Conservation (phyloP, 495 filamentous ascomycete species). For the Annulohypoxylon moriforme region DNA sequence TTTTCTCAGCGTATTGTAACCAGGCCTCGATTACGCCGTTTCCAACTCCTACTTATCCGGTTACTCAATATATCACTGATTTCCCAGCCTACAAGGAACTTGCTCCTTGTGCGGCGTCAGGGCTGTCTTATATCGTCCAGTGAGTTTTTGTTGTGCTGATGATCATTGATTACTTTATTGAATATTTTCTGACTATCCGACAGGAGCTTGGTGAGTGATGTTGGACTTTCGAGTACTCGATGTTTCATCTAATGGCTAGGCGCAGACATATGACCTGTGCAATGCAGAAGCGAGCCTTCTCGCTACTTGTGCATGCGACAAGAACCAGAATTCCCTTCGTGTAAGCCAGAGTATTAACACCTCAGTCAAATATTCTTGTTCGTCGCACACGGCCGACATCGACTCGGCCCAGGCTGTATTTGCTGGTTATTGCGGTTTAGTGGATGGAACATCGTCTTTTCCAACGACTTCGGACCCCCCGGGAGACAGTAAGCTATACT, state of each 20-base stretch:
- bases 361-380: constrained; percentile 55
- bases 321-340: constrained; percentile 57
- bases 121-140: constrained; percentile 54
- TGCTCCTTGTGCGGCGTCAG: constrained; percentile 57
- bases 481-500: constrained; percentile 53
- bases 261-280: constrained; percentile 50
- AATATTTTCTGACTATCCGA: constrained; percentile 24
- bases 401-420: constrained; percentile 61
- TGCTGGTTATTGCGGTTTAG: constrained; percentile 60
- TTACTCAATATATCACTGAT: constrained; percentile 61
- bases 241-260: constrained; percentile 20
- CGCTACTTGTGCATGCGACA: constrained; percentile 60
- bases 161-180: neutral
- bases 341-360: constrained; percentile 55
- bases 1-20: constrained; percentile 61
- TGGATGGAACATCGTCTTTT: constrained; percentile 58
- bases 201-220: constrained; percentile 52
- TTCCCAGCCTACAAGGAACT: constrained; percentile 54
- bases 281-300: constrained; percentile 54
- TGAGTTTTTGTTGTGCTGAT: constrained; percentile 34
- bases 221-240: neutral
- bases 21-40: constrained; percentile 51
- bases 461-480: constrained; percentile 57
- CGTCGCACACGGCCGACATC: constrained; percentile 54
- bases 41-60: constrained; percentile 51